Conservation (phyloP, 768 basidiomycete species). For the Agrocybe praecox region DNA sequence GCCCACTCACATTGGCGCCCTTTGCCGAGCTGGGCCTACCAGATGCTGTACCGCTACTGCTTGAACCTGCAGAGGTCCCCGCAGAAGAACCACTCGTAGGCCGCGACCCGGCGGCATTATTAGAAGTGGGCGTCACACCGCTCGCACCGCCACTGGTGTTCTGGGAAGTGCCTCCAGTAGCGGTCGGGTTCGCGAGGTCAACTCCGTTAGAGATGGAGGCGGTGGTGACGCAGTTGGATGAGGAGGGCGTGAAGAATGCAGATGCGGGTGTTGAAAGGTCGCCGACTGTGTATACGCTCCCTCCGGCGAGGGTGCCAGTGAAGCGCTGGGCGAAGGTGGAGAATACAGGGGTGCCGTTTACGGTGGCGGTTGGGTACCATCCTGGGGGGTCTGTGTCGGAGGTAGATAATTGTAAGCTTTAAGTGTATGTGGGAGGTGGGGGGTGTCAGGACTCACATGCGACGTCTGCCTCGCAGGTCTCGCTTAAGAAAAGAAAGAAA, state of each 20-base stretch:
- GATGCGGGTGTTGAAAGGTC: conserved; percentile 38
- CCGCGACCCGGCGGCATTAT: neutral
- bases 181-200: conserved; percentile 29
- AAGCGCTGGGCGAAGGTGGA: conserved; percentile 46
- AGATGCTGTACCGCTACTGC: neutral
- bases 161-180: conserved; percentile 5
- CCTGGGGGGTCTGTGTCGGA: conserved; percentile 47
- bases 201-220: conserved; percentile 41
- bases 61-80: conserved; percentile 9
- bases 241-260: conserved; percentile 36
- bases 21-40: conserved; percentile 8
- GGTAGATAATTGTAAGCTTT: neutral
- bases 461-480: conserved; percentile 45
- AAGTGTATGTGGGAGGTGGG: neutral
- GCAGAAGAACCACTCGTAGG: neutral
- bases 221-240: conserved; percentile 40
- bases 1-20: conserved; percentile 10
- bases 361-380: conserved; percentile 44
- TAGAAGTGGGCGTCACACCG: neutral
- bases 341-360: conserved; percentile 37
- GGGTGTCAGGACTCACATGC: conserved; percentile 31
- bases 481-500: conserved; percentile 25
- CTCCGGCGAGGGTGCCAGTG: conserved; percentile 35
- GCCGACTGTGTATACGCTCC: conserved; percentile 41
- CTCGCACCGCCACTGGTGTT: neutral